Conservation (phyloP, 176 grass and related monocot genomes). For the Rhynchospora breviuscula region DNA sequence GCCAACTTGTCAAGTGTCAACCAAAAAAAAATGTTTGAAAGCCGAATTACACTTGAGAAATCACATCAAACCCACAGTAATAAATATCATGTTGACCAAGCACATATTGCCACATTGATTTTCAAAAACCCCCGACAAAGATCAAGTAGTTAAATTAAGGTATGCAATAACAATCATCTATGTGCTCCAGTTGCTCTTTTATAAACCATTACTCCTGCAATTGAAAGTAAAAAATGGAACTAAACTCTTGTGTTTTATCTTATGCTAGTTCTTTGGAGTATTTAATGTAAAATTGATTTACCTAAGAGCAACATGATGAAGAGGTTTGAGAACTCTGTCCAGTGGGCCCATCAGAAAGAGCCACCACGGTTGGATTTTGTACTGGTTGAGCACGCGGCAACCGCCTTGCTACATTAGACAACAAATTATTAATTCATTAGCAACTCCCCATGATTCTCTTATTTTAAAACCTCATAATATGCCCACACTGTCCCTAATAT, state of each 20-base stretch:
- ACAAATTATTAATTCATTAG: neutral
- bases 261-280: neutral
- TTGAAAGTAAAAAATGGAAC: neutral
- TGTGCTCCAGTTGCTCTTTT: neutral
- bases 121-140: neutral
- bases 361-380: constrained; percentile 15
- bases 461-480: neutral
- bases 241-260: neutral
- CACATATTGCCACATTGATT: constrained; percentile 8
- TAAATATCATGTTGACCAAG: neutral
- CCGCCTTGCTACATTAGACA: neutral
- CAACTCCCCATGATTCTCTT: neutral
- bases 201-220: neutral
- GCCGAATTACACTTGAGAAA: constrained; percentile 9
- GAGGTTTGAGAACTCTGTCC: constrained; percentile 3
- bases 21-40: neutral
- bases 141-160: neutral
- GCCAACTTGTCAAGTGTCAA: neutral
- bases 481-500: too few relatives aligned
- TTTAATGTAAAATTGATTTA: neutral
- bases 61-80: neutral
- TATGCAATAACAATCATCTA: neutral
- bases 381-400: constrained; percentile 20
- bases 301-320: constrained; percentile 24
- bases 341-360: constrained; percentile 11